Evolutionary conservation across 345 rosid species (phyloP), one percentile per base, ranked within the genome.

Genomic region (Pistacia integerrima): DNA sequence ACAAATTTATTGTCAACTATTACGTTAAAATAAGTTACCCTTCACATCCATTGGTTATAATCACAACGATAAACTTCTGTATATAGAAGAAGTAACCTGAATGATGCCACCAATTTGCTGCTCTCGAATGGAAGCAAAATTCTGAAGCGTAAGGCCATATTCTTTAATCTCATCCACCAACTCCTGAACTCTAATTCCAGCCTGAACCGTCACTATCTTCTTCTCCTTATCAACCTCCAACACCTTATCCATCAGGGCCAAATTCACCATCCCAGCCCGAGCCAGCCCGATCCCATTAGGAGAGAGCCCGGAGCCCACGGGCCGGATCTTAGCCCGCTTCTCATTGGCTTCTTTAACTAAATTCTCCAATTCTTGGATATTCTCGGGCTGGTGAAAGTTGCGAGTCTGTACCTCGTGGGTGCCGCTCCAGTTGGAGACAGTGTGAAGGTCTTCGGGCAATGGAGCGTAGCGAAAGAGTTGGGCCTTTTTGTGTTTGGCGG

Each of bases 101-200:
- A 95, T 76, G 84, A 96, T 93, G 81, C 99, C 99, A 81, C 98
- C 98, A 83, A 96, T 91, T 86, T 96, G 98, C 87, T 93, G 98
- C 86, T 92, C 98, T 83, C 99, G 88, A 75, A 93, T 96, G 74
- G 97, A 96, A 3, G 97, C 97, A 73, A 93, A 92, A 76, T 96
- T 96, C 89, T 93, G 97, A 74, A 96, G 90, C 81, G 98, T 96
- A 58, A 96, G 76, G 4, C 92, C 95, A 82, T 83, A 75, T 3
- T 92, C 93, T 77, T 93, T 89, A 72, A 93, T 92, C 73, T 87
- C 94, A 80, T 96, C 98, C 44, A 93, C 97, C 76, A 93, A 79
- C 75, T 87, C 86, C 88, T 96, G 98, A 58, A 96, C 99, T 80
- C 97, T 80, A 62, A 96, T 89, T 35, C 99, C 99, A 58, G 91